Evolutionary conservation across 2,329 filamentous ascomycete genomes (phyloP).

Genomic region (Alternaria alternata): DNA sequence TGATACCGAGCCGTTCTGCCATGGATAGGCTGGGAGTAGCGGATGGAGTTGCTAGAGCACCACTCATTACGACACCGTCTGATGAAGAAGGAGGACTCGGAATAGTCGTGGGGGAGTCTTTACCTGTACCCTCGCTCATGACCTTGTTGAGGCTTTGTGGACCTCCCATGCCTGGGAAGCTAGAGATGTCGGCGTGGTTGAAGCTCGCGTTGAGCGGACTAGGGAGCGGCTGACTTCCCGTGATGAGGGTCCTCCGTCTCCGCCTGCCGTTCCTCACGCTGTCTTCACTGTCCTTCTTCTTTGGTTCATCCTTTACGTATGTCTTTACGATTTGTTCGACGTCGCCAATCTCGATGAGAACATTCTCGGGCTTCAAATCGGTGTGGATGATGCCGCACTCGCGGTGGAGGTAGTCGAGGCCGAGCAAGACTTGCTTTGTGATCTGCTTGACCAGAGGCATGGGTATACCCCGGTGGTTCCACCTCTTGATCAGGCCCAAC

Average conservation of each 20-base stretch:
- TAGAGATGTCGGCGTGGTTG: slow-evolving; percentile 74
- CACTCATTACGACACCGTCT: slow-evolving; percentile 63
- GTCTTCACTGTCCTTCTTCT: slow-evolving; percentile 76
- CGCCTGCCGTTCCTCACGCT: slow-evolving; percentile 91
- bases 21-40: slow-evolving; percentile 61
- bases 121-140: slow-evolving; percentile 75
- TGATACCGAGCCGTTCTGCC: slow-evolving; percentile 65
- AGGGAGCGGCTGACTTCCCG: slow-evolving; percentile 93
- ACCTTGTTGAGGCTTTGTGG: slow-evolving; percentile 84
- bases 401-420: slow-evolving; percentile 93
- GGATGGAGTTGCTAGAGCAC: slow-evolving; percentile 61
- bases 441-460: slow-evolving; percentile 98
- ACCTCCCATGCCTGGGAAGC: slow-evolving; percentile 59
- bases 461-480: slow-evolving; percentile 97
- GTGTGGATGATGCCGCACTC: slow-evolving; percentile 99
- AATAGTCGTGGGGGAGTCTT: slow-evolving; percentile 54
- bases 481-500: slow-evolving; percentile 93
- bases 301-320: slow-evolving; percentile 82
- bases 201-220: slow-evolving; percentile 94
- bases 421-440: slow-evolving; percentile 95
- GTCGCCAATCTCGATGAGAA: slow-evolving; percentile 97
- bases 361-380: slow-evolving; percentile 96
- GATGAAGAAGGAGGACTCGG: slow-evolving; percentile 51
- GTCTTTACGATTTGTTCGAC: slow-evolving; percentile 98
- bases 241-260: slow-evolving; percentile 91